Conservation (phyloP, 2,329 filamentous ascomycete species). For the Calonectria leucothoes region DNA sequence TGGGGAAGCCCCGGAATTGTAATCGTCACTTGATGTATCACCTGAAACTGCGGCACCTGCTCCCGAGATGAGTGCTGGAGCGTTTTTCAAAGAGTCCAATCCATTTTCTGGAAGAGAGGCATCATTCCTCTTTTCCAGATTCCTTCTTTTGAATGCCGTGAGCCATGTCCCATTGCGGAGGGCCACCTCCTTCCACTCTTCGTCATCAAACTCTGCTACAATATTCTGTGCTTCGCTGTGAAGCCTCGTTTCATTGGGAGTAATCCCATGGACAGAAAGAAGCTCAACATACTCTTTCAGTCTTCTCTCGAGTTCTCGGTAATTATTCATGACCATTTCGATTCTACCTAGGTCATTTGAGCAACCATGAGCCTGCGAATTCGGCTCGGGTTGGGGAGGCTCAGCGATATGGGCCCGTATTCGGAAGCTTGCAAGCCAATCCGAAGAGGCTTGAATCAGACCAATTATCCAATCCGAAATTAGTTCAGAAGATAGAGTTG, state of each 20-base stretch:
- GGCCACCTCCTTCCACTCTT: background rate
- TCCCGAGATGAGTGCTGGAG: too few species aligned
- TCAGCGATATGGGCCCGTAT: background rate
- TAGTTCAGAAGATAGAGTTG: background rate
- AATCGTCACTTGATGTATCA: background rate
- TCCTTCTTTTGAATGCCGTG: background rate
- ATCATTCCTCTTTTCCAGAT: background rate
- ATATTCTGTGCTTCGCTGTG: background rate
- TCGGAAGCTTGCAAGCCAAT: background rate
- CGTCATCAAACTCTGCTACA: background rate
- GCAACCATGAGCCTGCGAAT: background rate
- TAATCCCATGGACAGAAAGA: background rate
- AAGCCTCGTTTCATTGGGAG: background rate
- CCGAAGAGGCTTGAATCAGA: background rate
- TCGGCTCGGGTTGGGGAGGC: background rate
- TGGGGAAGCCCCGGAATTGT: too few species aligned
- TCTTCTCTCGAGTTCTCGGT: background rate
- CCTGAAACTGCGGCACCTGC: background rate
- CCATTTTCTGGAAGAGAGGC: background rate
- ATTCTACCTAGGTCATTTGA: background rate
- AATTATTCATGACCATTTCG: background rate
- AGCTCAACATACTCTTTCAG: background rate
- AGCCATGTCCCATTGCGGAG: background rate
- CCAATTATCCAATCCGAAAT: background rate
- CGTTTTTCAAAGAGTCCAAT: too few species aligned